Base-by-base conservation (phyloP, 306 rosid genomes). In the Arachis hypogaea region DNA sequence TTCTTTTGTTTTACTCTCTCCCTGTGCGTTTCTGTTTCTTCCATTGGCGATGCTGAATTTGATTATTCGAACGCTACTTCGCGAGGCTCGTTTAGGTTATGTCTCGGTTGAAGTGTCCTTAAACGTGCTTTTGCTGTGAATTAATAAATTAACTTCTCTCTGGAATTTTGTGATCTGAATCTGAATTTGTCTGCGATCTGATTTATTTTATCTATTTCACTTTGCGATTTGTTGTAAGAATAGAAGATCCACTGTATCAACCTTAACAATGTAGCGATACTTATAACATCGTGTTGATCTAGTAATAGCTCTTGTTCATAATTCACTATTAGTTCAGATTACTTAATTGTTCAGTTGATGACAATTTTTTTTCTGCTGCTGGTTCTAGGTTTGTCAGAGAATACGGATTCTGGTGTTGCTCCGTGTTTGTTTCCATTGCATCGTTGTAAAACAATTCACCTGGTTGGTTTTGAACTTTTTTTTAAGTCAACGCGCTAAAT, bases 381-480 rank as follows among this genome's bases (percentile, higher is more conserved):
- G 36, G 10, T 38, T 12, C 64, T 41, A 74, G 84, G 79, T 59
- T 74, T 49, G 50, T 78, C 75, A 43, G 81, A 81, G 80, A 76
- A 64, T 76, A 82, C 82, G 86, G 87, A 85, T 36, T 78, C 77
- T 62, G 88, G 82, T 74, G 77, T 82, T 72, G 86, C 68, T 49
- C 68, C 69, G 72, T 73, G 42, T 74, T 66, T 86, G 69, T 86
- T 80, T 69, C 87, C 93, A 0, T 54, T 79, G 80, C 77, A 82
- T 65, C 91, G 84, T 50, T 76, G 85, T 78, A 84, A 88, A 86
- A 86, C 83, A 30, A 56, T 86, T 75, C 93, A 88, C 68, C 85
- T 86, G 87, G 89, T 86, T 80, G 65, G 87, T 82, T 65, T 59
- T 71, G 47, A 58, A 59, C 51, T 73, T 70, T 43, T 45, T 62